phyloP scores from a whole-genome alignment of 441 rosid species.

The Aquilaria agallochum region DNA sequence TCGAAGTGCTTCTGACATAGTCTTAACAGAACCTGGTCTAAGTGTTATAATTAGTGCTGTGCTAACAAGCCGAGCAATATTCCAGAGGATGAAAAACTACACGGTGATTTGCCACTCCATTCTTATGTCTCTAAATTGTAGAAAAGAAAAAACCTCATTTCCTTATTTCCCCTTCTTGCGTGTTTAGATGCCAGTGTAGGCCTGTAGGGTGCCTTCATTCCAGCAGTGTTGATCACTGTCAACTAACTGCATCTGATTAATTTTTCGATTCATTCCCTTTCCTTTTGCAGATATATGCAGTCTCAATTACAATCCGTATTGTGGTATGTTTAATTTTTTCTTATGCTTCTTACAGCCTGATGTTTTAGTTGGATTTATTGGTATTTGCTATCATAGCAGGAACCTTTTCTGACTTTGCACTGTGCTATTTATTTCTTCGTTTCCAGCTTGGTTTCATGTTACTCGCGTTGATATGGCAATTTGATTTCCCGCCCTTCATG shows the following conservation, averaged over 20 bases:
- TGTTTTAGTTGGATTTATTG: neutral
- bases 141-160: too few species aligned
- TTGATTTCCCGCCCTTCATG: conserved; percentile 61
- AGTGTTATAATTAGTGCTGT: conserved; percentile 55
- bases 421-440: neutral
- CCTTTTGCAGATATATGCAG: conserved; percentile 49
- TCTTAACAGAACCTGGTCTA: conserved; percentile 52
- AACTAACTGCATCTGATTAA: neutral
- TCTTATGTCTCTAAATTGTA: too few species aligned
- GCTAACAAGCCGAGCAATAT: conserved; percentile 45
- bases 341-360: neutral
- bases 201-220: too few species aligned
- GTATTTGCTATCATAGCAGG: too few species aligned
- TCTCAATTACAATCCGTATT: conserved; percentile 48
- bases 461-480: conserved; percentile 46
- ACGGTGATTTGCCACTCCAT: conserved; percentile 23
- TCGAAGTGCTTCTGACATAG: conserved; percentile 54
- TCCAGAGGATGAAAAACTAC: conserved; percentile 59
- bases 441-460: conserved; percentile 48
- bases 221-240: neutral
- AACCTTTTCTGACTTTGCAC: neutral
- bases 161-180: too few species aligned
- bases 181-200: too few species aligned
- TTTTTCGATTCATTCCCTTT: conserved; percentile 8
- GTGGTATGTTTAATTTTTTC: conserved; percentile 31